phyloP scores from a whole-genome alignment of 495 filamentous ascomycete genomes.

The Aspergillus kassunensis region DNA sequence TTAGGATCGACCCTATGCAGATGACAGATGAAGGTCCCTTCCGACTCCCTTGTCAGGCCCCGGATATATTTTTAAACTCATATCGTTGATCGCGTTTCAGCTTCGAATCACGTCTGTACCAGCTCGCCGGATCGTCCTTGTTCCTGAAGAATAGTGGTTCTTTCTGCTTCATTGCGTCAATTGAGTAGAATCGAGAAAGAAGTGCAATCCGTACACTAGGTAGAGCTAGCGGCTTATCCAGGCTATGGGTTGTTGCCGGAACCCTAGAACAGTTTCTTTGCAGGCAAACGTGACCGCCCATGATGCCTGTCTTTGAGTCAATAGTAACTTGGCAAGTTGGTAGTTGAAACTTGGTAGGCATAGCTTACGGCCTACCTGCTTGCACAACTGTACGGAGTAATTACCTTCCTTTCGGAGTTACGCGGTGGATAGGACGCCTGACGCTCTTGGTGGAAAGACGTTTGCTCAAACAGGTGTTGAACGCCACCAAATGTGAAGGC shows the following conservation, averaged over 20 bases:
- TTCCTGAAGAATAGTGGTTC: slow-evolving; percentile 5
- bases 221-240: not conserved
- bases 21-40: slow-evolving; percentile 31
- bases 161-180: not conserved
- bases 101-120: not conserved
- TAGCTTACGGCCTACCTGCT: too few relatives aligned
- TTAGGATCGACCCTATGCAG: slow-evolving; percentile 41
- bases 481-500: slow-evolving; percentile 6
- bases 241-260: not conserved
- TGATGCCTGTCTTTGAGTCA: too few relatives aligned
- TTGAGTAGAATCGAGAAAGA: not conserved
- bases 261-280: not conserved
- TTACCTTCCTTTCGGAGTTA: not conserved
- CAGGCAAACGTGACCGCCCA: too few relatives aligned
- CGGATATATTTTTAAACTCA: slow-evolving; percentile 3
- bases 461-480: not conserved
- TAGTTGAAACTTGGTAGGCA: too few relatives aligned
- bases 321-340: too few relatives aligned
- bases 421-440: not conserved
- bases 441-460: not conserved
- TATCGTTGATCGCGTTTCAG: not conserved
- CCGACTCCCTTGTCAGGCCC: not conserved
- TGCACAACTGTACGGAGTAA: too few relatives aligned
- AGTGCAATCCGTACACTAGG: too few relatives aligned
- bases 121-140: not conserved